These are phyloP conservation scores for Flaveria floridana DNA, from an alignment of 140 eudicot genomes.

Conservation along the genomic window DNA sequence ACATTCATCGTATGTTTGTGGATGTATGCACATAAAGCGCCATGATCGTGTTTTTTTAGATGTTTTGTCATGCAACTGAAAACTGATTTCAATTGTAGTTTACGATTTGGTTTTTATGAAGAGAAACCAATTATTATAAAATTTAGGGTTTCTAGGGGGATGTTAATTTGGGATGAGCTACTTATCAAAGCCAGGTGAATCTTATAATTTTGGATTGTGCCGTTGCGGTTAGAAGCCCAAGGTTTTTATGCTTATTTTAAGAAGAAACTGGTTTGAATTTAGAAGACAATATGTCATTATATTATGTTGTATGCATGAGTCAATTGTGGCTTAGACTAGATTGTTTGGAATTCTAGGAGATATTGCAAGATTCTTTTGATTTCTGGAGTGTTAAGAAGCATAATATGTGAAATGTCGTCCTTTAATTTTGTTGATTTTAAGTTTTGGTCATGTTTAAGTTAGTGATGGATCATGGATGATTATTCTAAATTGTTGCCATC, in stretches of 20 bases:
- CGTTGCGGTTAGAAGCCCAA: not conserved
- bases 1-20: not conserved
- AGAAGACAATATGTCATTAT: not conserved
- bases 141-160: slow-evolving; percentile 20
- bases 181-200: too few relatives aligned
- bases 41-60: not conserved
- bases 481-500: not conserved
- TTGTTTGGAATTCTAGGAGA: not conserved
- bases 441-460: not conserved
- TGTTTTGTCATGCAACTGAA: too few relatives aligned
- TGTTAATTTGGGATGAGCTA: too few relatives aligned
- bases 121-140: too few relatives aligned
- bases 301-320: not conserved
- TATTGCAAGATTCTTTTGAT: not conserved
- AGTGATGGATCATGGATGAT: not conserved
- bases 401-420: not conserved
- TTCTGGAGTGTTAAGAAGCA: not conserved
- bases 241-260: not conserved
- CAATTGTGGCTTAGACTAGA: slow-evolving; percentile 2
- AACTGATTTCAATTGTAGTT: too few relatives aligned
- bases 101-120: too few relatives aligned
- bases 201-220: too few relatives aligned
- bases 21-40: not conserved
- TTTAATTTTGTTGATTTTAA: not conserved
- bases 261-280: not conserved